A percentile compares a stretch with the other conserved stretches of the same genome.
These are phyloP conservation scores for barrel medic (Medicago truncatula) DNA, from an alignment of 306 rosid genomes.

Conservation along the genomic window MtrunA17r5.0-ANR NC_053044.1:55939501-55940000, in stretches of 20 bases:
- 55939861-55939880: too few relatives aligned
- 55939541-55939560: neutral
- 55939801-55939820: too few relatives aligned
- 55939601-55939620: neutral
- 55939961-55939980: too few relatives aligned
- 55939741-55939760: conserved; percentile 11
- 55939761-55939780: neutral
- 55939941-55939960: too few relatives aligned
- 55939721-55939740: conserved; percentile 17
- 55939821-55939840: too few relatives aligned
- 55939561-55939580: neutral
- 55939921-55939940: too few relatives aligned
- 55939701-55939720: neutral
- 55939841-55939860: too few relatives aligned
- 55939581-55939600: conserved; percentile 9
- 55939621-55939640: conserved; percentile 11
- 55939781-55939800: neutral
- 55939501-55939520: conserved; percentile 45
- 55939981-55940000: too few relatives aligned
- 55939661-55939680: conserved; percentile 33
- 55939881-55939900: too few relatives aligned
- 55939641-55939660: neutral
- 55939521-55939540: neutral
- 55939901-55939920: too few relatives aligned
- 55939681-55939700: neutral